Percentiles rank a stretch among this genome's conserved stretches.
Evolutionary conservation across 345 rosid species (phyloP).

Genomic region (Boechera retrofracta): DNA sequence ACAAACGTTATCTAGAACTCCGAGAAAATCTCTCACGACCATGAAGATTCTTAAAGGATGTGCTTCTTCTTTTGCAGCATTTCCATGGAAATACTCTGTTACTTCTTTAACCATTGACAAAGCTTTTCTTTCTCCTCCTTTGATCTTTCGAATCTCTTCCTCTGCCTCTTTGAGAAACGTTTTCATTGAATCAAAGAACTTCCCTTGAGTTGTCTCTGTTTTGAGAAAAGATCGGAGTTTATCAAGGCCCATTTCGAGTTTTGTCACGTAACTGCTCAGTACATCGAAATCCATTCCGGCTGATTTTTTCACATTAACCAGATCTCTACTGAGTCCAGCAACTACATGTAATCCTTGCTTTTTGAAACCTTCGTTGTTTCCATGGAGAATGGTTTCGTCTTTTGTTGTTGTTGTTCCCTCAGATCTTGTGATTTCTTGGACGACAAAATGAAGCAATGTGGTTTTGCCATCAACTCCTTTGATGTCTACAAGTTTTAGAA

Average conservation of each 20-base stretch:
- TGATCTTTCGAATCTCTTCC: slow-evolving; percentile 71
- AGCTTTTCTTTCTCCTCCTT: slow-evolving; percentile 77
- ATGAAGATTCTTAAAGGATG: slow-evolving; percentile 77
- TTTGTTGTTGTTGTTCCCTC: slow-evolving; percentile 51
- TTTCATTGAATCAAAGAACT: slow-evolving; percentile 75
- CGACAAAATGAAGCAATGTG: slow-evolving; percentile 95
- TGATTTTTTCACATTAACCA: slow-evolving; percentile 81
- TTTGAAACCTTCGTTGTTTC: slow-evolving; percentile 69
- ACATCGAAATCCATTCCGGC: slow-evolving; percentile 98
- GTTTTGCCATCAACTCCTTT: slow-evolving; percentile 98
- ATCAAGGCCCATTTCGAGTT: slow-evolving; percentile 87
- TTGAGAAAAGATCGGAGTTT: slow-evolving; percentile 69
- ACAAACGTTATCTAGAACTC: slow-evolving; percentile 83
- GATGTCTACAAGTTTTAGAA: slow-evolving; percentile 92
- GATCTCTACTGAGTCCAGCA: slow-evolving; percentile 87
- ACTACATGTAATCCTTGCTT: slow-evolving; percentile 93
- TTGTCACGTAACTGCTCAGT: slow-evolving; percentile 76
- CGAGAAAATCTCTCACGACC: slow-evolving; percentile 90
- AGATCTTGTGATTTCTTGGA: slow-evolving; percentile 92
- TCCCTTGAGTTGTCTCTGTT: slow-evolving; percentile 67
- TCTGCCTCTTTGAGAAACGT: slow-evolving; percentile 77
- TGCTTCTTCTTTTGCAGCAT: slow-evolving; percentile 87
- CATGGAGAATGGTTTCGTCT: slow-evolving; percentile 51
- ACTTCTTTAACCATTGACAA: slow-evolving; percentile 82
- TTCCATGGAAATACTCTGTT: slow-evolving; percentile 93